Base-by-base conservation (phyloP, 2,329 filamentous ascomycete genomes). In the Colletotrichum liriopes region DNA sequence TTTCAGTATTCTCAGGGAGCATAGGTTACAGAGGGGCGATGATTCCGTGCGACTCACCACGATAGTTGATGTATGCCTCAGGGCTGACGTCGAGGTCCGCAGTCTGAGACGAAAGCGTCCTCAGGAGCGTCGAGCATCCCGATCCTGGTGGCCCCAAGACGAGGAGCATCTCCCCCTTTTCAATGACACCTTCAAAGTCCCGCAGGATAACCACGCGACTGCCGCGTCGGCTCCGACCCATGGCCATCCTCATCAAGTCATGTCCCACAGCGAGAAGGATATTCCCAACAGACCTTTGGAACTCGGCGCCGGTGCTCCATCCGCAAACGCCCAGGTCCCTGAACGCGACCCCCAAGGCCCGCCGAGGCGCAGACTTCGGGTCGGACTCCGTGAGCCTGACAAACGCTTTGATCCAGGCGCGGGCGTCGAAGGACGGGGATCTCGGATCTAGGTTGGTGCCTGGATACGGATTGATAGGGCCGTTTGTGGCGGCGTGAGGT, bases 81-180 rank as follows among this genome's bases (percentile, higher is more conserved):
- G 74, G 29, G 1, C 60, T 65, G 6, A 79, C 65, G 9, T 75
- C 71, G 0, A 79, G 72, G 1, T 78, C 77, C 5, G 77, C 45
- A 1, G 69, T 72, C 18, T 56, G 58, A 6, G 58, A 58, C 7
- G 69, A 63, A 6, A 72, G 35, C 1, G 91, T 89, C 78, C 93
- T 93, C 66, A 93, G 82, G 74, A 93, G 90, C 0, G 92, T 93
- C 11, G 91, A 91, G 76, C 92, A 93, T 23, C 89, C 89, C 0
- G 79, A 77, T 7, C 82, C 82, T 4, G 89, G 88, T 59, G 87
- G 87, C 23, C 88, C 88, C 7, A 90, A 83, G 14, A 90, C 88
- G 20, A 88, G 84, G 32, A 90, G 79, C 85, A 90, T 87, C 81
- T 90, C 88, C 9, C 88, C 88, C 32, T 79, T 82, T 0, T 79